phyloP scores from a whole-genome alignment of 2,329 filamentous ascomycete genomes.

The Penicillium hesseltinei region DNA sequence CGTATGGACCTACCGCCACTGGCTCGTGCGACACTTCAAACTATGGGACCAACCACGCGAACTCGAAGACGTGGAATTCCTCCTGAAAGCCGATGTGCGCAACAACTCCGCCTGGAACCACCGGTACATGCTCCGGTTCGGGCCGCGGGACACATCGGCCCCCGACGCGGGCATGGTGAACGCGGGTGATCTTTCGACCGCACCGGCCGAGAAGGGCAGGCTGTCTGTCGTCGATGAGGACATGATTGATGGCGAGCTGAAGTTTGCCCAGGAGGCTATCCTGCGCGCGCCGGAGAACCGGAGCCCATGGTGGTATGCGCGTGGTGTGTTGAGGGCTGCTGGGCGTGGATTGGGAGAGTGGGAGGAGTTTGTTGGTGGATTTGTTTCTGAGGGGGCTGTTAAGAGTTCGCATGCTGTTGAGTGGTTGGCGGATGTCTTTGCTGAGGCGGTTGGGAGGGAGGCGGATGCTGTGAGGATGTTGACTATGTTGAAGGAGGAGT shows the following conservation, averaged over 20 bases:
- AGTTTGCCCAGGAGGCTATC: constrained; percentile 72
- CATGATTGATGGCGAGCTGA: constrained; percentile 71
- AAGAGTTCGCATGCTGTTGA: constrained; percentile 60
- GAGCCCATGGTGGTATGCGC: constrained; percentile 88
- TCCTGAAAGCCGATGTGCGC: constrained; percentile 77
- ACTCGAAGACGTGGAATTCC: constrained; percentile 65
- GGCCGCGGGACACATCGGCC: constrained; percentile 50
- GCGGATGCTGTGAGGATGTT: constrained; percentile 68
- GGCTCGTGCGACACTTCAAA: constrained; percentile 65
- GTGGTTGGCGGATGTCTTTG: constrained; percentile 49
- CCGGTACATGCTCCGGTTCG: constrained; percentile 89
- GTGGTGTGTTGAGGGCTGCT: constrained; percentile 70
- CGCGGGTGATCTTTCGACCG: constrained; percentile 13
- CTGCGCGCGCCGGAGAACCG: constrained; percentile 84
- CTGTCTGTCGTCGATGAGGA: constrained; percentile 55
- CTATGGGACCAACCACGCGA: constrained; percentile 60
- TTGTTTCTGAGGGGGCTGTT: constrained; percentile 51
- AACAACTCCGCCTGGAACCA: constrained; percentile 99
- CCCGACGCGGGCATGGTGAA: constrained; percentile 40
- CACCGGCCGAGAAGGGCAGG: constrained; percentile 29
- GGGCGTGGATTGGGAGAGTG: constrained; percentile 51
- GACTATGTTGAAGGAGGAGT: constrained; percentile 73
- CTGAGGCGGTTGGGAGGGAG: constrained; percentile 37
- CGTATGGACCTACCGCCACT: constrained; percentile 92
- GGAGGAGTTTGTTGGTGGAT: constrained; percentile 55